Evolutionary conservation across 805 yeast species (phyloP).

Genomic region (Wickerhamiella australiensis): DNA sequence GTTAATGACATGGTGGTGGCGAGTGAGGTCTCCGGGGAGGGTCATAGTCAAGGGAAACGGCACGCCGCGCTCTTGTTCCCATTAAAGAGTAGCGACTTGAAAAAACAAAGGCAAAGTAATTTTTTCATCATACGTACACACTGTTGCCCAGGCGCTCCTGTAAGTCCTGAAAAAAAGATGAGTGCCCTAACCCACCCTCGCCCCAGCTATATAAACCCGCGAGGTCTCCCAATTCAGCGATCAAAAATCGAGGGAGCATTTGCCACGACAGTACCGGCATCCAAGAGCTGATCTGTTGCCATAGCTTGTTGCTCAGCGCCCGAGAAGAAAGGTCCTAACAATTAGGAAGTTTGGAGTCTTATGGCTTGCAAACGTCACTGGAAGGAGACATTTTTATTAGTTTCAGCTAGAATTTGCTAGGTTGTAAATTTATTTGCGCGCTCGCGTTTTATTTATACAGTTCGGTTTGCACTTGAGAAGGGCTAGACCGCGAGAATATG

Average conservation of each 20-base stretch:
- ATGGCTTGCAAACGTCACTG: conserved; percentile 28
- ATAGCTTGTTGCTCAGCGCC: conserved; percentile 23
- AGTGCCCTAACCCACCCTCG: neutral
- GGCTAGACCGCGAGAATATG: too few relatives aligned
- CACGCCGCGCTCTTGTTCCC: too few relatives aligned
- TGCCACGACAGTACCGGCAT: conserved; percentile 30
- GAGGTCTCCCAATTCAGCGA: conserved; percentile 20
- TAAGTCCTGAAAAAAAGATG: neutral
- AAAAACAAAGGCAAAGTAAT: too few relatives aligned
- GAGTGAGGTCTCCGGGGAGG: too few relatives aligned
- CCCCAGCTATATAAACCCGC: neutral
- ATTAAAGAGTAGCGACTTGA: too few relatives aligned
- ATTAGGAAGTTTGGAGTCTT: conserved; percentile 28
- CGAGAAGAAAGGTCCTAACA: conserved; percentile 27
- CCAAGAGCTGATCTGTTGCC: conserved; percentile 29
- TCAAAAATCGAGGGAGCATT: conserved; percentile 28
- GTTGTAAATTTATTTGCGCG: too few relatives aligned
- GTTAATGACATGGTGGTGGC: neutral
- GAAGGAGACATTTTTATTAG: conserved; percentile 24
- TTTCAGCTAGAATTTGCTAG: neutral
- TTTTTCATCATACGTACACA: too few relatives aligned
- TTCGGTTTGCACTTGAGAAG: too few relatives aligned
- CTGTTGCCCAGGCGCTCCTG: neutral
- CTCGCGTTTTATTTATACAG: too few relatives aligned
- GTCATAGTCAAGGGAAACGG: too few relatives aligned